Evolutionary conservation across 2,329 filamentous ascomycete species (phyloP), one percentile per base, ranked within the genome.

Genomic region (Ampelomyces quisqualis): DNA sequence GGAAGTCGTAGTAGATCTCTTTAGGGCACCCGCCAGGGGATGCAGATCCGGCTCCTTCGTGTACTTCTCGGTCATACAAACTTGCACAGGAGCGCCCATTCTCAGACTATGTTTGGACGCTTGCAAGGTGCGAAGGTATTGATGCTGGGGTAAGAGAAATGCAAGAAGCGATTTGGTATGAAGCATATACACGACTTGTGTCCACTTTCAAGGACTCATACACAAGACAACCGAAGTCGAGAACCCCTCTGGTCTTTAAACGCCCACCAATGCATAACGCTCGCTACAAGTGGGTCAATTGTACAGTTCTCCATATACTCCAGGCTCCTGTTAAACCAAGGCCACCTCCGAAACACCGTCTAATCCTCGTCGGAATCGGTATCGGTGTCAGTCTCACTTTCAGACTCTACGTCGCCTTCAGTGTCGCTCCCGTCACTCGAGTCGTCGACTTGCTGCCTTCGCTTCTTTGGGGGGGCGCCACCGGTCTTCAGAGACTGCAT

Each of bases 401-500:
- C 76, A 10, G 62, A 64, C 36, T 65, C 64, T n/a, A 73, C 76
- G 34, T 79, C 77, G 39, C 90, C 89, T 15, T 82, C 79, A 14
- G 78, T 81, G 51, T 81, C 77, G 59, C 78, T 81, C 42, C 78
- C 78, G 31, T 78, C 75, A 37, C 77, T 79, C n/a, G 80, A 84
- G 32, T 85, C 81, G 4, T 77, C 74, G 2, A 80, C 79, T 70
- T 43, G 69, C 63, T 75, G 78, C 64, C 75, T 75, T 65, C 77
- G 80, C 57, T 80, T 78, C 73, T 81, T 82, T 30, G 74, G 70
- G 26, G 67, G 53, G 17, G 68, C 71, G 20, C 64, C 74, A 20
- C 81, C 86, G 9, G 84, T 85, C 74, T 93, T 94, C 47, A 95
- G 80, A 9, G 86, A 85, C 49, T 84, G 84, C 88, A 95, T 93